phyloP scores from a whole-genome alignment of 148 eudicot species.

The Limonium bicolor region DNA sequence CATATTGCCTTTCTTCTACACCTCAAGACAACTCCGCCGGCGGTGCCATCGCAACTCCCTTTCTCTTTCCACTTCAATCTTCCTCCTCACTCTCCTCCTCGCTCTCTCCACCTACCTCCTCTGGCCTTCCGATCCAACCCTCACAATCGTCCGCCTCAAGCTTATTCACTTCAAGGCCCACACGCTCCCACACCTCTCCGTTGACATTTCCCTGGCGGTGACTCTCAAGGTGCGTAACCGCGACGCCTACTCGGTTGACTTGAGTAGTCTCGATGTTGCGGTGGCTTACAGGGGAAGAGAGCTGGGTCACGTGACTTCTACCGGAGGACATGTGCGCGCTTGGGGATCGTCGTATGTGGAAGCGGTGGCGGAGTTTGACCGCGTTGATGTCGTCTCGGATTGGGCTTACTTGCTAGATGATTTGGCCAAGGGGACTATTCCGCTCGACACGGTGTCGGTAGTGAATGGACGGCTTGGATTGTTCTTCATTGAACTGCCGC shows the following conservation, averaged over 20 bases:
- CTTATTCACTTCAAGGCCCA: constrained; percentile 27
- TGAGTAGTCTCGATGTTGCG: constrained; percentile 18
- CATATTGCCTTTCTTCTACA: constrained; percentile 19
- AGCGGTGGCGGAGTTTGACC: constrained; percentile 29
- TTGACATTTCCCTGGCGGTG: constrained; percentile 35
- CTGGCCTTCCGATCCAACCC: constrained; percentile 51
- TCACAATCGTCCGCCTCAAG: constrained; percentile 26
- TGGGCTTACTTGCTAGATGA: constrained; percentile 39
- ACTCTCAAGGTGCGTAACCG: constrained; percentile 29
- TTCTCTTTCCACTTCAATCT: constrained; percentile 5
- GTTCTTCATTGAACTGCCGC: constrained; percentile 28
- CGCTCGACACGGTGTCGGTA: constrained; percentile 37
- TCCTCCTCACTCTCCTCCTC: constrained; percentile 25
- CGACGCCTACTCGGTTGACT: constrained; percentile 32
- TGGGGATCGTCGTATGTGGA: constrained; percentile 49
- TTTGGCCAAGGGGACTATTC: constrained; percentile 36
- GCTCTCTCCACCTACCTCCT: constrained; percentile 21
- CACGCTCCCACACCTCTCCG: constrained; percentile 18
- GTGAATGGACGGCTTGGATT: constrained; percentile 34
- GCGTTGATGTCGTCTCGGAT: constrained; percentile 27
- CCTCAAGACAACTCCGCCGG: constrained; percentile 6
- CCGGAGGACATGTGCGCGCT: constrained; percentile 24
- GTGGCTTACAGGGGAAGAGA: constrained; percentile 47
- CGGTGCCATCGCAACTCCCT: constrained; percentile 12
- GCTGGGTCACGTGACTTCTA: constrained; percentile 49